phyloP scores from a whole-genome alignment of 164 flowering plant genomes.

The Chimonanthus praecox region DNA sequence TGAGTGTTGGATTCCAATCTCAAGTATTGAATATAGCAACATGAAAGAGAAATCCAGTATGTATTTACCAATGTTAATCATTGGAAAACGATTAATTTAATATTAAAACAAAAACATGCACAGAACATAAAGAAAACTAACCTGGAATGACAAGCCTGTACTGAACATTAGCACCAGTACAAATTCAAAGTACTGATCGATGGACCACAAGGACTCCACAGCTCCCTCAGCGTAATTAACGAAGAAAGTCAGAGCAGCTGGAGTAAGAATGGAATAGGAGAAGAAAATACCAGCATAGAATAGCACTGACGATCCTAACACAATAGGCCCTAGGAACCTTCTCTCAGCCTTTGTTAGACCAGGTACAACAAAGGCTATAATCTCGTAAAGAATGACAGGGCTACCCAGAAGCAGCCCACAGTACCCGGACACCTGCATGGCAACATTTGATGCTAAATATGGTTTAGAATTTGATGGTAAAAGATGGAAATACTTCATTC shows the following conservation, averaged over 20 bases:
- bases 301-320: slow-evolving; percentile 88
- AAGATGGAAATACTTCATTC: neutral
- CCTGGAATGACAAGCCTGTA: slow-evolving; percentile 98
- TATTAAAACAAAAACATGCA: neutral
- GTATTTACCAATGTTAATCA: no score
- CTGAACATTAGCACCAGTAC: slow-evolving; percentile 95
- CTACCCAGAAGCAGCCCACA: slow-evolving; percentile 92
- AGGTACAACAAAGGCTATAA: slow-evolving; percentile 93
- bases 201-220: slow-evolving; percentile 97
- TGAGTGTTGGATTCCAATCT: no score
- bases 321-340: slow-evolving; percentile 88
- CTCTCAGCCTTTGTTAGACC: slow-evolving; percentile 85
- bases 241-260: slow-evolving; percentile 95
- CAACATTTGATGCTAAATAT: neutral
- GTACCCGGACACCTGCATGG: slow-evolving; percentile 88
- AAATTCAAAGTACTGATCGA: slow-evolving; percentile 96
- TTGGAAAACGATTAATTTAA: no score
- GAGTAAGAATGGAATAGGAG: slow-evolving; percentile 82
- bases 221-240: slow-evolving; percentile 93
- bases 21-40: neutral
- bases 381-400: slow-evolving; percentile 92
- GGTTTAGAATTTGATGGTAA: neutral
- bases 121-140: slow-evolving; percentile 14
- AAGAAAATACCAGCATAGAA: slow-evolving; percentile 85
- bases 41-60: neutral